Conservation (phyloP, 202 grass and related monocot species). For the Dendrocalamus latiflorus region DNA sequence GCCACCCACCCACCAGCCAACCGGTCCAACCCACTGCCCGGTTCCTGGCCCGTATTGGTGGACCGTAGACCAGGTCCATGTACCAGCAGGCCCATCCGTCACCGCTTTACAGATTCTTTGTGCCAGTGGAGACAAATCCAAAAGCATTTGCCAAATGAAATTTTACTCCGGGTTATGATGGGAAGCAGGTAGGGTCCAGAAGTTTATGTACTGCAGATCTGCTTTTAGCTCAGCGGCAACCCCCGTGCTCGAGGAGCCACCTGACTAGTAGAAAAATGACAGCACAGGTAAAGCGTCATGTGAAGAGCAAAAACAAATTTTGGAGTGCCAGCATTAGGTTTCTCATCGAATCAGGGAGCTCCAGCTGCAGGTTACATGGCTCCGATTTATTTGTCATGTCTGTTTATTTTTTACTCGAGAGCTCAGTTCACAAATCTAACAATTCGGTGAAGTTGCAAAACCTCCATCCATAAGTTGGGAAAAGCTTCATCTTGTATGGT, state of each 20-base stretch:
- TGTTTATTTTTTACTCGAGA: conserved; percentile 3
- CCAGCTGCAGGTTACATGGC: background rate
- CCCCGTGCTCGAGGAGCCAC: background rate
- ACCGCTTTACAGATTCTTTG: conserved; percentile 28
- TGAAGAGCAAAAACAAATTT: background rate
- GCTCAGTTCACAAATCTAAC: background rate
- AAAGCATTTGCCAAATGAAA: background rate
- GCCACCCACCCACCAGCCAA: background rate
- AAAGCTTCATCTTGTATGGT: conserved; percentile 15
- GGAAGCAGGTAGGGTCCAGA: conserved; percentile 28
- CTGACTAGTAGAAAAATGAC: conserved; percentile 1
- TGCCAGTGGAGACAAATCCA: conserved; percentile 24
- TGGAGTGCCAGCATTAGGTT: background rate
- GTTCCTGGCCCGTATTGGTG: background rate
- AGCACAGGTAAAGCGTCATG: background rate
- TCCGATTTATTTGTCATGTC: background rate
- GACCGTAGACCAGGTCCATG: background rate
- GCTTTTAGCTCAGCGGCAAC: background rate
- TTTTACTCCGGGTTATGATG: conserved; percentile 6
- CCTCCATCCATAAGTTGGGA: background rate
- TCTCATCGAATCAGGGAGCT: conserved; percentile 43
- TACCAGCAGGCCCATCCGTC: background rate
- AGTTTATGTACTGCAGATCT: conserved; percentile 31
- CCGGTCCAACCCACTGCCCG: background rate
- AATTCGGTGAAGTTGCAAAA: background rate